Evolutionary conservation across 179 eudicot species (phyloP).

Genomic region (Corrigiola litoralis): DNA sequence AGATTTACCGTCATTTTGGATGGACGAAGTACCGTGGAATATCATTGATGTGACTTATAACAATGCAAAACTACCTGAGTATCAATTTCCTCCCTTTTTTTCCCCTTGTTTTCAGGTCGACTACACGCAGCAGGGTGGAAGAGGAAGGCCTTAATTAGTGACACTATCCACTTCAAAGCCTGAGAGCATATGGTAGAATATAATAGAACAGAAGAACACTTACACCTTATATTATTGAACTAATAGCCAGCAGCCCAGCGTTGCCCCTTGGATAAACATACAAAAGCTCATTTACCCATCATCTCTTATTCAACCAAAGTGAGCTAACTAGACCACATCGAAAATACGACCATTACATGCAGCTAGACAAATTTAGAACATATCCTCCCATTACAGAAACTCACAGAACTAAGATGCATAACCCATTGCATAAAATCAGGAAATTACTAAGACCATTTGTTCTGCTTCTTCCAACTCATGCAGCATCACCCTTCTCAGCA

Average conservation of each 20-base stretch:
- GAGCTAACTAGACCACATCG: constrained; percentile 5
- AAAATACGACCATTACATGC: background rate
- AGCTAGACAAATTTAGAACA: constrained; percentile 2
- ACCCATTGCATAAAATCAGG: background rate
- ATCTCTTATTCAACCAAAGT: constrained; percentile 16
- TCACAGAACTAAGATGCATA: constrained; percentile 1
- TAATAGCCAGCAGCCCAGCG: constrained; percentile 4
- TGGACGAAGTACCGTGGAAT: too few species aligned
- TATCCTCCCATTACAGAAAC: background rate
- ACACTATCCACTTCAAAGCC: too few species aligned
- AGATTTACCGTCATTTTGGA: too few species aligned
- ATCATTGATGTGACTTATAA: too few species aligned
- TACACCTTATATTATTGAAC: background rate
- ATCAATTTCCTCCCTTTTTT: too few species aligned
- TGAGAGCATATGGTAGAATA: too few species aligned
- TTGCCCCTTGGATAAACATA: constrained; percentile 6
- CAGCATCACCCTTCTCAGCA: constrained; percentile 10
- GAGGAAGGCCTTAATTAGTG: too few species aligned
- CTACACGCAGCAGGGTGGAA: too few species aligned
- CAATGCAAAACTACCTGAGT: too few species aligned
- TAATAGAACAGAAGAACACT: too few species aligned
- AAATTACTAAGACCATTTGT: background rate
- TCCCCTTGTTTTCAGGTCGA: too few species aligned
- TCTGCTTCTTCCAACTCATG: constrained; percentile 7
- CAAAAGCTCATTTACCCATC: background rate